phyloP scores from a whole-genome alignment of 108 stramenopile species.

The Skeletonema grethae region DNA sequence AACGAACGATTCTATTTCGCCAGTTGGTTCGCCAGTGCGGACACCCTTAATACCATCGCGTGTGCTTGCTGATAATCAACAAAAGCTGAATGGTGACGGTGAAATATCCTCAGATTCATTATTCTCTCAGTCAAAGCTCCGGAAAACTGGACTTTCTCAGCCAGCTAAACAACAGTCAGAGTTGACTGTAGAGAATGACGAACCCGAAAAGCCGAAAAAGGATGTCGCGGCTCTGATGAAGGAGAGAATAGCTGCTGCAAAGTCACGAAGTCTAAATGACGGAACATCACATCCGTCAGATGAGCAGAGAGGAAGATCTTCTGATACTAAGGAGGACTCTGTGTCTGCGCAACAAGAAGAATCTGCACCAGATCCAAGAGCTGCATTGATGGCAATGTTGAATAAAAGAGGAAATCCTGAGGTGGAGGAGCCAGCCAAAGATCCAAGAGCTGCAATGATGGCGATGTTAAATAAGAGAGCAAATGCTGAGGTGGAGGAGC shows the following conservation, averaged over 20 bases:
- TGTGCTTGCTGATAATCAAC: background rate
- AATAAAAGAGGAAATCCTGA: constrained; percentile 46
- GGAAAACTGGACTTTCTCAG: constrained; percentile 26
- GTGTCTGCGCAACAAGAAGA: constrained; percentile 1
- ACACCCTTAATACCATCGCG: background rate
- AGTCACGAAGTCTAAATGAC: background rate
- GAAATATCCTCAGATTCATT: constrained; percentile 34
- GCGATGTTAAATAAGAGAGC: constrained; percentile 63
- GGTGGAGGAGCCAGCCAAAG: constrained; percentile 2
- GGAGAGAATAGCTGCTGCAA: constrained; percentile 66
- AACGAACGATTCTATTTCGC: constrained; percentile 5
- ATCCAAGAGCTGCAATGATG: constrained; percentile 59
- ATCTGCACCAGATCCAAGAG: constrained; percentile 30
- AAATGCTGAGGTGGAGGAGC: background rate
- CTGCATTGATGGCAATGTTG: constrained; percentile 28
- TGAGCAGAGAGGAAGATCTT: background rate
- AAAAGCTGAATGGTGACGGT: constrained; percentile 1
- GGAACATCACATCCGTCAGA: background rate
- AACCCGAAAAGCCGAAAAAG: constrained; percentile 40
- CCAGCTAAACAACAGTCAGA: constrained; percentile 3
- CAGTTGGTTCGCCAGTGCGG: background rate
- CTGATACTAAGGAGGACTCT: background rate
- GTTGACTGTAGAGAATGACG: constrained; percentile 15
- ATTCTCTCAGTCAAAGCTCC: constrained; percentile 44
- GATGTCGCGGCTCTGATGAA: constrained; percentile 75